phyloP scores from a whole-genome alignment of 2,329 filamentous ascomycete genomes.

The Claviceps pazoutovae region DNA sequence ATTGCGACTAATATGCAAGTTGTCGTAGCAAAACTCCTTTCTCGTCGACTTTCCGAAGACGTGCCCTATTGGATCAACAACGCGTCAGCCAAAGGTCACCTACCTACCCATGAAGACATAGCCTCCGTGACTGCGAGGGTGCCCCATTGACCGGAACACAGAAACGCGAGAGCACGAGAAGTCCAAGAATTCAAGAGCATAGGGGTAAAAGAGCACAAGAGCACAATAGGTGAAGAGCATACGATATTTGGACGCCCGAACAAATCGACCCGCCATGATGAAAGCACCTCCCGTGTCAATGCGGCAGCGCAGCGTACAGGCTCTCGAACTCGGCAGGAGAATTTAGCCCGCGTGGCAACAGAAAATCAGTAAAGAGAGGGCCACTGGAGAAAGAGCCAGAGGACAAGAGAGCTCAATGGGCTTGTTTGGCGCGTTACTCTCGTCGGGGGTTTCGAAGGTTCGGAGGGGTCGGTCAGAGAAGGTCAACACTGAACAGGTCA shows the following conservation, averaged over 20 bases:
- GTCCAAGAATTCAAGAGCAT: neutral
- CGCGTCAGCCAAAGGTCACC: neutral
- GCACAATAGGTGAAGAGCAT: slow-evolving; percentile 19
- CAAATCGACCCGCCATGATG: slow-evolving; percentile 49
- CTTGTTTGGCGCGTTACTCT: too few species aligned
- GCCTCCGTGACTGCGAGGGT: too few species aligned
- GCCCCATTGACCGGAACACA: neutral
- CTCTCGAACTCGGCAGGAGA: neutral
- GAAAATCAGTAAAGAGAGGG: neutral
- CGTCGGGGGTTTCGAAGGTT: too few species aligned
- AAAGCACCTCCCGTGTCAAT: slow-evolving; percentile 6
- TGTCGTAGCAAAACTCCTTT: slow-evolving; percentile 98
- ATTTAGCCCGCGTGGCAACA: neutral
- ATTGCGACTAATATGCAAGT: slow-evolving; percentile 92
- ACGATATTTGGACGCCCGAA: slow-evolving; percentile 57
- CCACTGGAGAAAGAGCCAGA: neutral
- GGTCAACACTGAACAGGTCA: neutral
- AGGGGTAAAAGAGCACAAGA: neutral
- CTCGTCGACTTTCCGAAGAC: slow-evolving; percentile 91
- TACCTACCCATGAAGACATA: neutral
- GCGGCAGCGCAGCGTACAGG: slow-evolving; percentile 4
- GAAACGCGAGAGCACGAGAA: too few species aligned
- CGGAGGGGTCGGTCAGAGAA: neutral
- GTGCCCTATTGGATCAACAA: slow-evolving; percentile 51
- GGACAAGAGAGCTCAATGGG: slow-evolving; percentile 6